These are phyloP conservation scores for Rubus idaeus DNA, from an alignment of 306 rosid genomes.

Conservation along the genomic window DNA sequence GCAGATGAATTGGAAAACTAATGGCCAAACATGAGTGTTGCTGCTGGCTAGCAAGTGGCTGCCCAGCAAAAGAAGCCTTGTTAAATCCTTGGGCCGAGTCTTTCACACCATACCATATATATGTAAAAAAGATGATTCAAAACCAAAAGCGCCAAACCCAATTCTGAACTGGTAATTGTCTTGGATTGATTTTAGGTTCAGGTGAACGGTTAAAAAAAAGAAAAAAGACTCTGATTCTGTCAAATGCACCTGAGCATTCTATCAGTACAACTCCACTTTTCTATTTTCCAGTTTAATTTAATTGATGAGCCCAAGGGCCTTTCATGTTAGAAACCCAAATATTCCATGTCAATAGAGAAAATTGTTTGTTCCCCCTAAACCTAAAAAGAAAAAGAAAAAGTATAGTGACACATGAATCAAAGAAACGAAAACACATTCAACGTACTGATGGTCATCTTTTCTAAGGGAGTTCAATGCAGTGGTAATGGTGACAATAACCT, in stretches of 20 bases:
- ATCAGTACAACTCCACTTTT: neutral
- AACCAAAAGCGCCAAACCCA: too few relatives aligned
- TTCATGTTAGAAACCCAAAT: neutral
- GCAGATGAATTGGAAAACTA: too few relatives aligned
- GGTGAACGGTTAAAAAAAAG: neutral
- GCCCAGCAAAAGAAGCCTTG: too few relatives aligned
- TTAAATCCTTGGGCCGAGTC: too few relatives aligned
- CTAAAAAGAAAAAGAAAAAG: neutral
- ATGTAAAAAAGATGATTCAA: too few relatives aligned
- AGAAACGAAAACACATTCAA: conserved; percentile 21
- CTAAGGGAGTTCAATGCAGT: conserved; percentile 20
- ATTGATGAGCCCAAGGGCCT: too few relatives aligned
- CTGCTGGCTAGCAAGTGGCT: too few relatives aligned
- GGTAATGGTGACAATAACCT: conserved; percentile 2
- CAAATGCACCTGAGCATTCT: neutral
- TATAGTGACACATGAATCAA: neutral
- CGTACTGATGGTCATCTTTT: conserved; percentile 9
- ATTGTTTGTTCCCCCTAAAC: neutral
- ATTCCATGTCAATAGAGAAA: neutral
- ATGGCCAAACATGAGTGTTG: too few relatives aligned
- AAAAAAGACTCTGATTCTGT: neutral
- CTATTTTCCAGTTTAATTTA: neutral
- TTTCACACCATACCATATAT: too few relatives aligned
- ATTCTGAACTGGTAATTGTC: neutral
- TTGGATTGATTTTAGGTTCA: too few relatives aligned